A percentile compares a stretch with the other conserved stretches of the same genome.
phyloP scores from a whole-genome alignment of 2,329 filamentous ascomycete genomes.

The Diaporthe sp. region DNA sequence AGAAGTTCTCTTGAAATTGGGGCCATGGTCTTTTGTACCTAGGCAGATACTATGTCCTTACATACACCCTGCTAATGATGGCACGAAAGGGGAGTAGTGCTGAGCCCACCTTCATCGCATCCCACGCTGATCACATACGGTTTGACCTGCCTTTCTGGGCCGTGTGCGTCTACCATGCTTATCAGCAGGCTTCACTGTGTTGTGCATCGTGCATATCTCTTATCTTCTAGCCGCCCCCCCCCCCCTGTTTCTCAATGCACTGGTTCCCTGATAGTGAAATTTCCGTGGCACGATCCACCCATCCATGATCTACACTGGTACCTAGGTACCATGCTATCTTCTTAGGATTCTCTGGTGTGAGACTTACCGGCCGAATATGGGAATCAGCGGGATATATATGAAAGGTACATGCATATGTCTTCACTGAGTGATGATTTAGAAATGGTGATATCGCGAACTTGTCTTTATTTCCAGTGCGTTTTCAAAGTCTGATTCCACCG shows the following conservation, averaged over 20 bases:
- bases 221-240: slow-evolving; percentile 1
- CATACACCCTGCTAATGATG: no score
- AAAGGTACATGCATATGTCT: background rate
- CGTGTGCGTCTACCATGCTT: background rate
- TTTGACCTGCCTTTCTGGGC: slow-evolving; percentile 23
- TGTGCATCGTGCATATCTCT: slow-evolving; percentile 20
- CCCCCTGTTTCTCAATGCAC: background rate
- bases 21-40: background rate
- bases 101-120: background rate
- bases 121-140: background rate
- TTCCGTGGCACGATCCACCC: background rate
- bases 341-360: background rate
- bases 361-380: background rate
- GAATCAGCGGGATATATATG: background rate
- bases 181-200: background rate
- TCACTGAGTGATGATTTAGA: background rate
- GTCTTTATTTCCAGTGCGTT: background rate
- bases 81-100: background rate
- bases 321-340: no score
- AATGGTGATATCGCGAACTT: background rate
- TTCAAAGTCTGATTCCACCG: background rate
- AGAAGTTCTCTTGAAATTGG: background rate
- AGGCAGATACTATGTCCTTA: background rate
- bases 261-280: background rate
- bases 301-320: background rate